Conservation (phyloP, 768 basidiomycete species). For the Lenzites betulinus region DNA sequence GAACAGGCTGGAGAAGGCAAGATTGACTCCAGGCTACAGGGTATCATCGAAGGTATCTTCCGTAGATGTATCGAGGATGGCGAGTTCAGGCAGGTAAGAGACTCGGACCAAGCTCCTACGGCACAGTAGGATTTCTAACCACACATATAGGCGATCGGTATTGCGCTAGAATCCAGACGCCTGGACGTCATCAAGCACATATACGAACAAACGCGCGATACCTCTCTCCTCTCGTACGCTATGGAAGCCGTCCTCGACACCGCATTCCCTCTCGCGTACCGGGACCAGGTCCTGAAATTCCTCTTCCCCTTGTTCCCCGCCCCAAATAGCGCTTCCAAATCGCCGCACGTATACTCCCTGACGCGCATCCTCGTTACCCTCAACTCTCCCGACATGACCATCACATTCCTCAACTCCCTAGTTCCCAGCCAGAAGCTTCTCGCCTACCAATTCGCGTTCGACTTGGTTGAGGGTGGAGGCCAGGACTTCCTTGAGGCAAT, state of each 20-base stretch:
- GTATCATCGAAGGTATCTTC: conserved; percentile 90
- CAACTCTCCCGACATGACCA: conserved; percentile 76
- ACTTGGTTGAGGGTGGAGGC: conserved; percentile 90
- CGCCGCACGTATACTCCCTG: conserved; percentile 75
- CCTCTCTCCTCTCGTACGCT: conserved; percentile 81
- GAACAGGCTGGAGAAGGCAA: conserved; percentile 56
- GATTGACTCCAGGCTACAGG: conserved; percentile 78
- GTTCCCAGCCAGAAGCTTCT: conserved; percentile 71
- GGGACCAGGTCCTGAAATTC: conserved; percentile 78
- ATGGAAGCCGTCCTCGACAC: conserved; percentile 92
- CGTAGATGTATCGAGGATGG: conserved; percentile 81
- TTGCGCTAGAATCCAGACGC: conserved; percentile 89
- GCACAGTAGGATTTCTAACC: conserved; percentile 12
- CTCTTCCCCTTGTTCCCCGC: conserved; percentile 85
- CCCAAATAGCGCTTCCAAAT: conserved; percentile 68
- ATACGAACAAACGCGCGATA: conserved; percentile 73
- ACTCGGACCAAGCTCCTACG: not conserved
- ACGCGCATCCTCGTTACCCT: conserved; percentile 90
- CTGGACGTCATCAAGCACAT: conserved; percentile 84
- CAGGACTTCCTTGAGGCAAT: conserved; percentile 90
- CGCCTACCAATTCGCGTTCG: conserved; percentile 95
- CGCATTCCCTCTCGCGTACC: conserved; percentile 83
- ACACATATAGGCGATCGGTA: conserved; percentile 79
- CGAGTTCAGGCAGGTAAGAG: conserved; percentile 83
- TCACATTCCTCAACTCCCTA: conserved; percentile 71